Evolutionary conservation across 345 rosid genomes (phyloP).

Genomic region (Salix caprea): DNA sequence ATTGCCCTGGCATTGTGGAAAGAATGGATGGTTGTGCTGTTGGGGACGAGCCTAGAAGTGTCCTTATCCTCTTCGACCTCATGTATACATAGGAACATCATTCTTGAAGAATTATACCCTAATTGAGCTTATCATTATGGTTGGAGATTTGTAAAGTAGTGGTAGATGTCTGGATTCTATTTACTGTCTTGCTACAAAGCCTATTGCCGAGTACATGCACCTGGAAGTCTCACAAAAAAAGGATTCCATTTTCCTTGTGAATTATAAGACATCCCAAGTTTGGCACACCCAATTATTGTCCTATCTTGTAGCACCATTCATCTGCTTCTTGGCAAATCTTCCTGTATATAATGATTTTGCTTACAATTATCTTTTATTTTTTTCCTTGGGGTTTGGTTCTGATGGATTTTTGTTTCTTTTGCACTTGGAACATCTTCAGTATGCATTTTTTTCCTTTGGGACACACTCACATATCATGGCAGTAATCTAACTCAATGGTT

Average conservation of each 20-base stretch:
- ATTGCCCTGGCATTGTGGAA: no score
- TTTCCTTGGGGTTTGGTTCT: no score
- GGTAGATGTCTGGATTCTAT: background rate
- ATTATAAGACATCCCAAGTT: background rate
- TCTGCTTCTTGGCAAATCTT: background rate
- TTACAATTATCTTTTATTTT: no score
- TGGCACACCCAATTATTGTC: background rate
- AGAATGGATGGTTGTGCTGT: background rate
- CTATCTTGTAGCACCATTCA: background rate
- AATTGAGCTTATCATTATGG: no score
- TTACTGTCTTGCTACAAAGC: background rate
- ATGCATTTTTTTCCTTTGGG: no score
- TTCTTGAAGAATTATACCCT: background rate
- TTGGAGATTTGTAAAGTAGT: background rate
- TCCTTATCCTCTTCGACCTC: background rate
- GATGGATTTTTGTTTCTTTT: no score
- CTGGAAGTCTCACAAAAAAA: background rate
- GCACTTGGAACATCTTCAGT: no score
- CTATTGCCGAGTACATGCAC: background rate
- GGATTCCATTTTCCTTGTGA: background rate
- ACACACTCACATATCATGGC: no score
- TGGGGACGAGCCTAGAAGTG: background rate
- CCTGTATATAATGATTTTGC: no score
- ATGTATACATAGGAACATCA: background rate
- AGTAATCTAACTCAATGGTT: no score